Percentiles rank a stretch among this genome's conserved stretches.
Conservation (phyloP, 208 protist genomes). For the Trypanosoma melophagium region DNA sequence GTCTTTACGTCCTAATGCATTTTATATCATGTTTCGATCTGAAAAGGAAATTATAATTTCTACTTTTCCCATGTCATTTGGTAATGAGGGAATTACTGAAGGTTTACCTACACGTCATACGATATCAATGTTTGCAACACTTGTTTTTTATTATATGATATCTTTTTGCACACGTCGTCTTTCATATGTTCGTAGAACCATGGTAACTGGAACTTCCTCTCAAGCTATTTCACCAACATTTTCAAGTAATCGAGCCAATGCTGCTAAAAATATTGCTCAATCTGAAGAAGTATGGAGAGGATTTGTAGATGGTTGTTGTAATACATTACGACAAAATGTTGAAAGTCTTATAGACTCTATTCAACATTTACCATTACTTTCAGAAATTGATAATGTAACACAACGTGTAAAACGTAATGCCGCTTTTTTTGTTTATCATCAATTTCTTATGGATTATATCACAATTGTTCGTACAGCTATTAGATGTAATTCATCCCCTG, state of each 20-base stretch:
- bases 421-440: slow-evolving; percentile 48
- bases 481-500: slow-evolving; percentile 28
- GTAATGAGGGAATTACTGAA: neutral
- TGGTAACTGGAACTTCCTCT: neutral
- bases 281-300: slow-evolving; percentile 25
- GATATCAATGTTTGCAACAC: slow-evolving; percentile 39
- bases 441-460: slow-evolving; percentile 57
- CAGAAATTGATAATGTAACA: slow-evolving; percentile 21
- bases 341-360: slow-evolving; percentile 30
- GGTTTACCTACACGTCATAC: slow-evolving; percentile 33
- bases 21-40: slow-evolving; percentile 18
- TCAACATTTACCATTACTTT: slow-evolving; percentile 14
- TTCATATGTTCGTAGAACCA: slow-evolving; percentile 4
- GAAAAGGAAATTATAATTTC: neutral
- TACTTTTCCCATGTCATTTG: neutral
- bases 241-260: neutral
- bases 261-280: neutral
- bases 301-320: slow-evolving; percentile 30
- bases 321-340: slow-evolving; percentile 23
- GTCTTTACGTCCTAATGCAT: slow-evolving; percentile 3
- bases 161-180: slow-evolving; percentile 25
- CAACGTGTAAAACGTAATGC: slow-evolving; percentile 52
- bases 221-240: neutral
- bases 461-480: slow-evolving; percentile 50
- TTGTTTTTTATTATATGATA: slow-evolving; percentile 45